phyloP scores from a whole-genome alignment of 1,284 basidiomycete genomes.

The Inonotus hispidus region DNA sequence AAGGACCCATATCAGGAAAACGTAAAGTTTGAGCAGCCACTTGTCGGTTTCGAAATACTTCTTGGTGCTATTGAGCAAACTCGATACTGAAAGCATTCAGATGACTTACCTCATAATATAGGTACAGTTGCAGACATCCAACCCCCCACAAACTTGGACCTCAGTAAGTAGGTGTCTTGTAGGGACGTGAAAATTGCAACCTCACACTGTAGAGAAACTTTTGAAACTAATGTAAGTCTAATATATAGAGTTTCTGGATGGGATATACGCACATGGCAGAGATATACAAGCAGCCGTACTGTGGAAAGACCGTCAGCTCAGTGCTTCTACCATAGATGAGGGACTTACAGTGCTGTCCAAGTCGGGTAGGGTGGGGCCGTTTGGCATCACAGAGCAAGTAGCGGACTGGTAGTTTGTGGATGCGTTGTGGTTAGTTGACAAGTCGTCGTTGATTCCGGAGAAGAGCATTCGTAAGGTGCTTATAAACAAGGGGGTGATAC shows the following conservation, averaged over 20 bases:
- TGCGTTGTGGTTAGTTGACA: too few relatives aligned
- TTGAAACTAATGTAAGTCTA: not conserved
- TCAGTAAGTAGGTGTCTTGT: not conserved
- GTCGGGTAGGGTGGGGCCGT: not conserved
- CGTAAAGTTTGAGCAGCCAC: not conserved
- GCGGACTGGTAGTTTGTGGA: not conserved
- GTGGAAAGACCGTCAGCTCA: not conserved
- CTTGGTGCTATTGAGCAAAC: not conserved
- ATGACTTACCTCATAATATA: constrained; percentile 7
- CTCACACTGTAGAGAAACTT: not conserved
- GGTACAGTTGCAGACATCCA: constrained; percentile 6
- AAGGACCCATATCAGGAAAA: constrained; percentile 5
- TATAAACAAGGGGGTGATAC: too few relatives aligned
- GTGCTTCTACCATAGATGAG: not conserved
- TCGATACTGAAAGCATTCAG: constrained; percentile 5
- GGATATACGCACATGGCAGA: not conserved
- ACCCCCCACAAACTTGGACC: constrained; percentile 10
- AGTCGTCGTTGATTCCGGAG: too few relatives aligned
- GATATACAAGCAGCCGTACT: not conserved
- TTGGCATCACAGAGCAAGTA: not conserved
- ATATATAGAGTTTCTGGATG: not conserved
- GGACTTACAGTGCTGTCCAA: not conserved
- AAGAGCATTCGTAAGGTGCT: too few relatives aligned
- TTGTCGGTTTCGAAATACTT: constrained; percentile 4
- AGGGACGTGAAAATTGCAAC: too few relatives aligned